A percentile compares a stretch with the other conserved stretches of the same genome.
phyloP scores from a whole-genome alignment of 768 basidiomycete genomes.

The Xanthoconium stramineum region DNA sequence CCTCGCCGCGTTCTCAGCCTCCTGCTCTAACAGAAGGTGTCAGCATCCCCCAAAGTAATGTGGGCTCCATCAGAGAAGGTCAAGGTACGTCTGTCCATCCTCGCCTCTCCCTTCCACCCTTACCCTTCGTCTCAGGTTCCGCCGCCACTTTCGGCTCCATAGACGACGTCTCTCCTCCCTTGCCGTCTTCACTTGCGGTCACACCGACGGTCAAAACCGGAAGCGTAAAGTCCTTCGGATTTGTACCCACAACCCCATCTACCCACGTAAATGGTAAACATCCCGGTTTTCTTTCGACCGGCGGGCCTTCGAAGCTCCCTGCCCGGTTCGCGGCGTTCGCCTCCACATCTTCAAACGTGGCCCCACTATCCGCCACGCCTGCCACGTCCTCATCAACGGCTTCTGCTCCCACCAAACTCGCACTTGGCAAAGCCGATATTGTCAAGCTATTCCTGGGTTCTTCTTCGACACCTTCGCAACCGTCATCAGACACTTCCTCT shows the following conservation, averaged over 20 bases:
- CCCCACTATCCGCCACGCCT: constrained; percentile 32
- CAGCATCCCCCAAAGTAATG: constrained; percentile 60
- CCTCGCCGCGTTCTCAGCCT: constrained; percentile 76
- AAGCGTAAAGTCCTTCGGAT: constrained; percentile 79
- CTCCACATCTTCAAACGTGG: constrained; percentile 23
- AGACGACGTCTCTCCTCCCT: constrained; percentile 71
- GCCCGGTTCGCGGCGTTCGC: constrained; percentile 27
- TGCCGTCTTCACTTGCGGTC: constrained; percentile 80
- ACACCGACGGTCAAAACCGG: constrained; percentile 63
- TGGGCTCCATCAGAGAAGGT: constrained; percentile 69
- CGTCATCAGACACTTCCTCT: constrained; percentile 54
- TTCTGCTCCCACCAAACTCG: constrained; percentile 31
- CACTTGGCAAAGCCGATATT: constrained; percentile 36
- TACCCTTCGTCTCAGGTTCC: constrained; percentile 42
- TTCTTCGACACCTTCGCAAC: constrained; percentile 41
- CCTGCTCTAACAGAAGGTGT: constrained; percentile 82
- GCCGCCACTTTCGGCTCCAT: constrained; percentile 88
- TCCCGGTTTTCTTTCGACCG: constrained; percentile 42
- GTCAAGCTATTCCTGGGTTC: constrained; percentile 40
- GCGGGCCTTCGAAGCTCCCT: constrained; percentile 35
- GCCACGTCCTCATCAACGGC: constrained; percentile 34
- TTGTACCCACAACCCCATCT: constrained; percentile 53
- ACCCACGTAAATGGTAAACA: constrained; percentile 63
- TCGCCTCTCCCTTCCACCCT: constrained; percentile 3
- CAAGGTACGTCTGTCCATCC: constrained; percentile 23